Conservation (phyloP, 306 rosid species). For the Dryas drummondii region DNA sequence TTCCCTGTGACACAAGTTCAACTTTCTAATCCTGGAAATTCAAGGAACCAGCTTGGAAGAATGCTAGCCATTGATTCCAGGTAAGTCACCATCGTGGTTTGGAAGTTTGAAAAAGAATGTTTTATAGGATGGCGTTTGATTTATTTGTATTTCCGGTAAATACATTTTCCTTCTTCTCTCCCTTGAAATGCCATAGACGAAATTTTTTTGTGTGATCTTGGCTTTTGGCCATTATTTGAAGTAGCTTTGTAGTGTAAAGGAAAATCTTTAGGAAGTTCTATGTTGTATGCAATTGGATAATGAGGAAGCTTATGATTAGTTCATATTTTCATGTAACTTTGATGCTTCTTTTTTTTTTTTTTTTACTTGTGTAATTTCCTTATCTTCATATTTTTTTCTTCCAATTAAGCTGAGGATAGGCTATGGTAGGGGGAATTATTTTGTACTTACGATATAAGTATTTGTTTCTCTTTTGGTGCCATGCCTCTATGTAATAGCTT, state of each 20-base stretch:
- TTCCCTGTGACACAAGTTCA: conserved; percentile 71
- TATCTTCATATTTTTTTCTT: neutral
- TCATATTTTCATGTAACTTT: neutral
- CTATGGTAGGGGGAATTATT: neutral
- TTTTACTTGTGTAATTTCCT: neutral
- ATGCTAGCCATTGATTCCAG: conserved; percentile 77
- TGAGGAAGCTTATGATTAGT: neutral
- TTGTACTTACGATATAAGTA: neutral
- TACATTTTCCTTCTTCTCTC: neutral
- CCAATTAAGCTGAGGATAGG: neutral
- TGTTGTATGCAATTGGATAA: neutral
- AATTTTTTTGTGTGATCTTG: neutral
- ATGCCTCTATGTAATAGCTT: neutral
- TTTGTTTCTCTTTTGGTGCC: neutral
- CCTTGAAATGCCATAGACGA: neutral
- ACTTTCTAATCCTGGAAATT: conserved; percentile 80
- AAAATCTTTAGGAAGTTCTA: neutral
- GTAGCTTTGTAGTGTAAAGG: neutral
- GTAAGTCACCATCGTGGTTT: conserved; percentile 39
- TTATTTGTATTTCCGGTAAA: neutral
- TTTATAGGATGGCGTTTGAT: conserved; percentile 9
- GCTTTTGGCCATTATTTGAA: neutral
- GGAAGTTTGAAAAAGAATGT: conserved; percentile 13
- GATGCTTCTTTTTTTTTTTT: neutral
- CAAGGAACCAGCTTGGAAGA: conserved; percentile 76